Conservation (phyloP, 2,329 filamentous ascomycete genomes). For the Epichloe hybrida region DNA sequence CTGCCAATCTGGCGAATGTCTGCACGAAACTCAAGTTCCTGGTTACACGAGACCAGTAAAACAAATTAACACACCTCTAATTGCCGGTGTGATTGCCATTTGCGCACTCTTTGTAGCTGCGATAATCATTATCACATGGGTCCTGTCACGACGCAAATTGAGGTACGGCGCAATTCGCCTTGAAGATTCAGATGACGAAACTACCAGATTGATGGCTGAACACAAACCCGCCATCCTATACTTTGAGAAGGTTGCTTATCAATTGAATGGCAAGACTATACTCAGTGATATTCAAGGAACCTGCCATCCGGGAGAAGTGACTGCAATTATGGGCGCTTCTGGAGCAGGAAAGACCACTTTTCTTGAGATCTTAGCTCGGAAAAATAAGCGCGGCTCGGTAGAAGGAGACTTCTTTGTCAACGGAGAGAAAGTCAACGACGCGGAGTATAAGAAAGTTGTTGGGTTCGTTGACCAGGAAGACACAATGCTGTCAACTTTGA, state of each 20-base stretch:
- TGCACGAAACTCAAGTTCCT: constrained; percentile 84
- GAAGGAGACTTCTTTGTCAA: constrained; percentile 83
- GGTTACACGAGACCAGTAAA: constrained; percentile 83
- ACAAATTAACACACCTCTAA: constrained; percentile 91
- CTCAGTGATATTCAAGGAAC: constrained; percentile 68
- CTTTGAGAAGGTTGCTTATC: constrained; percentile 80
- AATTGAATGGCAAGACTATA: constrained; percentile 78
- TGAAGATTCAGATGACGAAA: constrained; percentile 83
- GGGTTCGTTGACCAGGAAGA: constrained; percentile 98
- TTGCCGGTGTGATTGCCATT: constrained; percentile 81
- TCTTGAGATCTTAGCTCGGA: constrained; percentile 85
- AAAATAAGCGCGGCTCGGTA: constrained; percentile 80
- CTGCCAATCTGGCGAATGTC: constrained; percentile 79
- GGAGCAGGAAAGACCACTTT: constrained; percentile 97
- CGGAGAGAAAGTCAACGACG: constrained; percentile 73
- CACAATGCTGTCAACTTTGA: constrained; percentile 88
- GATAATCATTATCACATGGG: constrained; percentile 74
- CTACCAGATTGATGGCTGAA: constrained; percentile 72
- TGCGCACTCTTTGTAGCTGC: constrained; percentile 80
- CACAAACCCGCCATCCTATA: constrained; percentile 83
- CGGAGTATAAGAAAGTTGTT: constrained; percentile 80
- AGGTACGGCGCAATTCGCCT: constrained; percentile 63
- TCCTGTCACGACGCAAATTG: constrained; percentile 62
- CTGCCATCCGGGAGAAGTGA: constrained; percentile 88
- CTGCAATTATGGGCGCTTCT: constrained; percentile 96